Evolutionary conservation across 2,329 filamentous ascomycete species (phyloP).

Genomic region (Arthrinium phaeospermum): DNA sequence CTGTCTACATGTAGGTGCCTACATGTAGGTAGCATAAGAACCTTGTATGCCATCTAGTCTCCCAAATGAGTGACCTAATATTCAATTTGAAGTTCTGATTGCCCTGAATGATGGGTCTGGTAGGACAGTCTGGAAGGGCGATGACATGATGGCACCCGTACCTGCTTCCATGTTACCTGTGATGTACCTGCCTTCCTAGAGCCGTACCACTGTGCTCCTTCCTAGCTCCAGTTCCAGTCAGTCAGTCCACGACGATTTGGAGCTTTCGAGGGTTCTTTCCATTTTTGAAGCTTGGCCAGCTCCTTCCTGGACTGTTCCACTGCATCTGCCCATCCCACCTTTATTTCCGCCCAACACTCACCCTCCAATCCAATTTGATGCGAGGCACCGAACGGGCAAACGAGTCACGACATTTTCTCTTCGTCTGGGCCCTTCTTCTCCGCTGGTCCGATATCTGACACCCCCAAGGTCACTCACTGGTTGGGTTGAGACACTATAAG

Average conservation of each 20-base stretch:
- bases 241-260: background rate
- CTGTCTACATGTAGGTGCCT: background rate
- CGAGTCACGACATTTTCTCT: background rate
- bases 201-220: background rate
- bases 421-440: slow-evolving; percentile 3
- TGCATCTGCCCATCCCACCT: background rate
- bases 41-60: background rate
- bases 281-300: background rate
- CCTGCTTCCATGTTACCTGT: background rate
- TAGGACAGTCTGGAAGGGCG: background rate
- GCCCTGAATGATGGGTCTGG: background rate
- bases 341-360: background rate
- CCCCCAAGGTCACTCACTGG: background rate
- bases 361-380: slow-evolving; percentile 24
- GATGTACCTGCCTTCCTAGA: background rate
- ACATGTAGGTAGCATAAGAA: background rate
- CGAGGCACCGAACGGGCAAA: slow-evolving; percentile 33
- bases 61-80: background rate
- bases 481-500: slow-evolving; percentile 5
- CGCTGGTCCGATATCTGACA: background rate
- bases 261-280: background rate
- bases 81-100: background rate
- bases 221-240: background rate
- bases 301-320: background rate
- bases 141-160: background rate